phyloP scores from a whole-genome alignment of 139 green algal genomes.

The Coccomyxa sp. region DNA sequence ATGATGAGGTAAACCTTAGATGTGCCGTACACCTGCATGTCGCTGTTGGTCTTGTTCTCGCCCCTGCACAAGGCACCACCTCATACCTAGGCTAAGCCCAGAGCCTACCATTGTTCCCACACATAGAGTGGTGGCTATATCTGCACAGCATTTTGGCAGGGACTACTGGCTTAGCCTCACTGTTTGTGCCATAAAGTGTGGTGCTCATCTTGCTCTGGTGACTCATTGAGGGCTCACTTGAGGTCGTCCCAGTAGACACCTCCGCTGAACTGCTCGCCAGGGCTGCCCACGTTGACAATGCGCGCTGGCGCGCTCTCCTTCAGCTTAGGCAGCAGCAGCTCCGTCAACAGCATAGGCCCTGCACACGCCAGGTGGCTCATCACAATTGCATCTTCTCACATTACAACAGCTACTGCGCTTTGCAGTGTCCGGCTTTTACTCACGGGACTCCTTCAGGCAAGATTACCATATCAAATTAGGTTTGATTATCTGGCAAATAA shows the following conservation, averaged over 20 bases:
- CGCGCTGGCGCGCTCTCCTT: conserved; percentile 8
- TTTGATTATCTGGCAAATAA: too few species aligned
- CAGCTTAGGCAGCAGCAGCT: conserved; percentile 6
- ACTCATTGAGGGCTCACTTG: neutral
- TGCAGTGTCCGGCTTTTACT: too few species aligned
- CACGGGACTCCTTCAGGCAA: too few species aligned
- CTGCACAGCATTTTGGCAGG: too few species aligned
- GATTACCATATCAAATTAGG: too few species aligned
- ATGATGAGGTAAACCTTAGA: conserved; percentile 2
- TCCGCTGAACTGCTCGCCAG: neutral
- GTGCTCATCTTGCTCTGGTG: neutral
- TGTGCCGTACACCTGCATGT: conserved; percentile 5
- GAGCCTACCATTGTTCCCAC: too few species aligned
- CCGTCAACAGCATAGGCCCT: neutral
- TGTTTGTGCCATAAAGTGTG: neutral
- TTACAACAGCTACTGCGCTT: too few species aligned
- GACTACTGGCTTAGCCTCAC: too few species aligned
- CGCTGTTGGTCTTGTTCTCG: neutral
- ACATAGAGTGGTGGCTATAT: too few species aligned
- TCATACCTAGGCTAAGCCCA: too few species aligned
- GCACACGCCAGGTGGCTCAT: too few species aligned
- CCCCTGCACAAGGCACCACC: neutral
- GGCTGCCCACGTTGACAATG: conserved; percentile 6
- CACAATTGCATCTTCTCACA: too few species aligned
- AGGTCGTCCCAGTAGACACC: conserved; percentile 8